Percentiles rank a stretch among this genome's conserved stretches.
phyloP scores from a whole-genome alignment of 169 alveolate genomes.

The Plasmodium relictum region DNA sequence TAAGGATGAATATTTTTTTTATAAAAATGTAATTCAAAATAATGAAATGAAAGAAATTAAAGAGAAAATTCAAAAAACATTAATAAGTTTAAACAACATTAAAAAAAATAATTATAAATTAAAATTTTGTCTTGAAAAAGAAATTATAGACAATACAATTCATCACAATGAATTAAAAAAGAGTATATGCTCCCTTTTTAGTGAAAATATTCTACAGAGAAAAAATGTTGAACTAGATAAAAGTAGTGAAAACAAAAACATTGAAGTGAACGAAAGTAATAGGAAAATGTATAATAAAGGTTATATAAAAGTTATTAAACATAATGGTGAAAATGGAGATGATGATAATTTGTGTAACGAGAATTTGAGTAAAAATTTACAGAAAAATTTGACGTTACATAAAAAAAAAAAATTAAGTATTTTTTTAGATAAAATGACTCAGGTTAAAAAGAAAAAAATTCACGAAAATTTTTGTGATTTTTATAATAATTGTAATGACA shows the following conservation, averaged over 20 bases:
- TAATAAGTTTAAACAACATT: conserved; percentile 59
- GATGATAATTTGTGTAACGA: background rate
- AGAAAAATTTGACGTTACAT: background rate
- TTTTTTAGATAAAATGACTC: background rate
- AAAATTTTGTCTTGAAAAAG: conserved; percentile 73
- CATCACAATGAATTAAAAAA: conserved; percentile 75
- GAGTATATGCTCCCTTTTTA: conserved; percentile 55
- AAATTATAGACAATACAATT: conserved; percentile 72
- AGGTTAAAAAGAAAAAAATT: background rate
- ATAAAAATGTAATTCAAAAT: conserved; percentile 58
- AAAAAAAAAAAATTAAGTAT: background rate
- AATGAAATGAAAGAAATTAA: conserved; percentile 62
- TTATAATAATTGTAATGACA: conserved; percentile 10
- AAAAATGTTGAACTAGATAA: conserved; percentile 2
- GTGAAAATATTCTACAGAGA: conserved; percentile 34
- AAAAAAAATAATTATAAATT: conserved; percentile 75
- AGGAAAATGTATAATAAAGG: background rate
- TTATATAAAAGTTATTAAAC: conserved; percentile 9
- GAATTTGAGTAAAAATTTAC: conserved; percentile 5
- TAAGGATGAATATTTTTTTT: conserved; percentile 10
- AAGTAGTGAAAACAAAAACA: conserved; percentile 1
- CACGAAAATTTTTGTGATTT: background rate
- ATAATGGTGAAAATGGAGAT: conserved; percentile 1
- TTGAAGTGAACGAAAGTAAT: conserved; percentile 12
- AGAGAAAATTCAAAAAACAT: conserved; percentile 51